Evolutionary conservation across 2,329 filamentous ascomycete genomes (phyloP), one percentile per base, ranked within the genome.

Genomic region (Rhytidhysteron rufulum): DNA sequence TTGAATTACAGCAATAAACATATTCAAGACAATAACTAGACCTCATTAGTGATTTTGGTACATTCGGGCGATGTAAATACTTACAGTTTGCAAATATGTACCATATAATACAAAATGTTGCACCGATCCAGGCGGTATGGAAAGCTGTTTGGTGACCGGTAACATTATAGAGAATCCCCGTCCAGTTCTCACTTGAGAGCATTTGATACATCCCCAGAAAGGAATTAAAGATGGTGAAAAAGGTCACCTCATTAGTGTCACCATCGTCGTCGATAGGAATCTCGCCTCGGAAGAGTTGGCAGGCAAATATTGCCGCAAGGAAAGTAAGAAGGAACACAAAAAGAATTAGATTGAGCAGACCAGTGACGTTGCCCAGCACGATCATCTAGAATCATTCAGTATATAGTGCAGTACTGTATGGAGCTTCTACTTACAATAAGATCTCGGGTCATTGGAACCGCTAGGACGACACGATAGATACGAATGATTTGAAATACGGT

Each of bases 1-100:
- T 65, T 98, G 93, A 50, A 98, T 98, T 69, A 98, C 93, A 74
- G 93, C 93, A 86, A 98, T 97, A 74, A 98, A 98, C 93, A 98
- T 98, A 61, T 97, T 98, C 71, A 98, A 71, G 46, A 97, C 79
- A 68, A 98, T 95, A 62, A 97, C 60, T 63, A 31, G 6, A 16
- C 3, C 2, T 10, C 8, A 24, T 58, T 45, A 60, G 51, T 9
- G 15, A 11, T 18, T n/a, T 11, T 21, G 6, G 15, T 16, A 19
- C 20, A n/a, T n/a, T n/a, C n/a, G n/a, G n/a, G n/a, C 22, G 17
- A n/a, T 17, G n/a, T n/a, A n/a, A n/a, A n/a, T n/a, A 57, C 61
- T 57, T 53, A 66, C 60, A 91, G 65, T 94, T 96, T 5, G 89
- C 79, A 31, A 98, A 77, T 42, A 95, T 93, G 66, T 95, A 97